Evolutionary conservation across 352 stramenopile genomes (phyloP).

Genomic region (Phytophthora boehmeriae): DNA sequence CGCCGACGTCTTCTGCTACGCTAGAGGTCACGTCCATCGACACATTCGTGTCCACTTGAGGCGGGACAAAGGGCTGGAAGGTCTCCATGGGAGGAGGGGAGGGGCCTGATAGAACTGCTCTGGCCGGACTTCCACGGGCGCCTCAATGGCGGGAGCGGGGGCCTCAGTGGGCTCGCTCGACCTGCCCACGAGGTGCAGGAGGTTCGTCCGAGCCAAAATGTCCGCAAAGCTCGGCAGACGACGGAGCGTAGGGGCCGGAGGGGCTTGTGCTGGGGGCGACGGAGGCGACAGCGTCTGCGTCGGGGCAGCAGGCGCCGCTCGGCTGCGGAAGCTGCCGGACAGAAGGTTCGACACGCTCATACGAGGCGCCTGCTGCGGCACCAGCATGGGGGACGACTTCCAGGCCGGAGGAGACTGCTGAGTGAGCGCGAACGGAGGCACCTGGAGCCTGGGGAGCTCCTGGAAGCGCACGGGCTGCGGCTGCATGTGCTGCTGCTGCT

Average conservation of each 20-base stretch:
- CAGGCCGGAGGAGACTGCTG: conserved; percentile 59
- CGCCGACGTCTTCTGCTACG: conserved; percentile 34
- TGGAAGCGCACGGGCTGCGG: conserved; percentile 45
- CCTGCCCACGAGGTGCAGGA: conserved; percentile 61
- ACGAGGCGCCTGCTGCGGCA: conserved; percentile 36
- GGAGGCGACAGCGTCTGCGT: conserved; percentile 21
- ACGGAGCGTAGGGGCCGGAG: conserved; percentile 25
- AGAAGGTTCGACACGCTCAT: conserved; percentile 67
- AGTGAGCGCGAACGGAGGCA: conserved; percentile 59
- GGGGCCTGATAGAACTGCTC: conserved; percentile 12
- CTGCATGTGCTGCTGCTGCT: conserved; percentile 16
- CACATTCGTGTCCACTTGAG: conserved; percentile 28
- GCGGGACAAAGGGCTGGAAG: conserved; percentile 26
- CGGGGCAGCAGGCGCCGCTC: conserved; percentile 14
- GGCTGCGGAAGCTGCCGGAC: conserved; percentile 42
- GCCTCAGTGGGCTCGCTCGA: conserved; percentile 32
- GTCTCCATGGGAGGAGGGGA: conserved; percentile 9
- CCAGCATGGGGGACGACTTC: conserved; percentile 42
- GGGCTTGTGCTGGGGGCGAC: conserved; percentile 22
- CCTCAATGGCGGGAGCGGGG: conserved; percentile 31
- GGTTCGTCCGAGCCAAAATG: conserved; percentile 68
- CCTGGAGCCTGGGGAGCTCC: conserved; percentile 71
- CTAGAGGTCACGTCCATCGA: conserved; percentile 37
- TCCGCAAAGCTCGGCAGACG: conserved; percentile 68
- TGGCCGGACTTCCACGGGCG: conserved; percentile 19